A percentile compares a stretch with the other conserved stretches of the same genome.
phyloP scores from a whole-genome alignment of 1,284 basidiomycete species.

The Porogramme epimiltina region DNA sequence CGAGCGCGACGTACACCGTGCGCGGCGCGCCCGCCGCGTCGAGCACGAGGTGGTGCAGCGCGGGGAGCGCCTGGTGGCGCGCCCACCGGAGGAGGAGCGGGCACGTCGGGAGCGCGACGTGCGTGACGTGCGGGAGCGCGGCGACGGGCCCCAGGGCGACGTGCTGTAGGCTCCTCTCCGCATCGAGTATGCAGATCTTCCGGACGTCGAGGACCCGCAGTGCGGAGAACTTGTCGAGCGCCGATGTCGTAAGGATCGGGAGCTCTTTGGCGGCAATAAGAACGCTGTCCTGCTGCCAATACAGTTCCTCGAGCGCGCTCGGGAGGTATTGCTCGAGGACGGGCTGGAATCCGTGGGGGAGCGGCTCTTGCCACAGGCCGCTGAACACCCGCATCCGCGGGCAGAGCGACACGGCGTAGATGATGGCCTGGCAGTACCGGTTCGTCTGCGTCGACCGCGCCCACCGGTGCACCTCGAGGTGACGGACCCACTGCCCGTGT shows the following conservation, averaged over 20 bases:
- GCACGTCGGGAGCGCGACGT: slow-evolving; percentile 23
- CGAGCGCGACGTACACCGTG: slow-evolving; percentile 14
- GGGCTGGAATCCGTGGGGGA: slow-evolving; percentile 21
- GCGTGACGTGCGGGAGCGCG: slow-evolving; percentile 19
- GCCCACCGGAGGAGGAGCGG: slow-evolving; percentile 24
- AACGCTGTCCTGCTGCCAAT: slow-evolving; percentile 27
- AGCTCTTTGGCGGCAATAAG: slow-evolving; percentile 19
- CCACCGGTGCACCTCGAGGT: slow-evolving; percentile 26
- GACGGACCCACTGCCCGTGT: slow-evolving; percentile 26
- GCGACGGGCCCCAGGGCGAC: slow-evolving; percentile 10
- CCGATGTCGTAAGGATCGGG: slow-evolving; percentile 15
- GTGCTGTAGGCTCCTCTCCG: slow-evolving; percentile 19
- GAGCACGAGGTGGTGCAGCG: slow-evolving; percentile 20
- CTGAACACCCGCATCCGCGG: slow-evolving; percentile 26
- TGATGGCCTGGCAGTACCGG: slow-evolving; percentile 21
- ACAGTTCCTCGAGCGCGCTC: slow-evolving; percentile 23
- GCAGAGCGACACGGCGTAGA: slow-evolving; percentile 18
- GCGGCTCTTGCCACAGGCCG: slow-evolving; percentile 24
- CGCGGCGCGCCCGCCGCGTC: slow-evolving; percentile 20
- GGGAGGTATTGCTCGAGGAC: slow-evolving; percentile 24
- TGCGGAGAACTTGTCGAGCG: slow-evolving; percentile 16
- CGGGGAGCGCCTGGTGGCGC: slow-evolving; percentile 21
- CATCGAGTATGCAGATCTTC: slow-evolving; percentile 24
- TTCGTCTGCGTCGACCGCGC: slow-evolving; percentile 14
- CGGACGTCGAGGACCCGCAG: slow-evolving; percentile 26